Base-by-base conservation (phyloP, 805 yeast species). In the Sugiyamaella floridensis region DNA sequence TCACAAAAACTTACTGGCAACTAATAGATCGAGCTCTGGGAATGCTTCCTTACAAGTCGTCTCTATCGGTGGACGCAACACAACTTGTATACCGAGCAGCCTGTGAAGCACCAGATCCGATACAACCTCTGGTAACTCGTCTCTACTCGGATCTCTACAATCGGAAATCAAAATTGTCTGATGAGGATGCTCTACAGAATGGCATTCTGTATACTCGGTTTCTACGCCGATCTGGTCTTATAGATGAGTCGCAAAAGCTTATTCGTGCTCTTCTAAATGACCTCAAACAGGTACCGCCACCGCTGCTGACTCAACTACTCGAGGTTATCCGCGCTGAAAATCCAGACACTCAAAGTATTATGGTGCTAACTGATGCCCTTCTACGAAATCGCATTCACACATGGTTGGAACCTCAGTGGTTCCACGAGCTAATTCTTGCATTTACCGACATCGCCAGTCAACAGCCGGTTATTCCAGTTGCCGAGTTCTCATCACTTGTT, bases 161-260 rank as follows among this genome's bases (percentile, higher is more conserved):
- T 14, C 9, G 37, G 37, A 32, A 14, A 8, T 32, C n/a, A 8
- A 10, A 32, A 11, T 11, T 32, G 37, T 14, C 37, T 2, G 37
- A 37, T 12, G 10, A 9, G 29, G 50, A 53, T 9, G 16, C 51
- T 15, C 49, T 60, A 2, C 47, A 50, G 28, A 65, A 64, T 44
- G 66, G 64, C 1, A 20, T 56, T 34, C 43, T 50, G 4, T 66
- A 57, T 52, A 57, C 57, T 46, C 12, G 26, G 41, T 45, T 28
- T 14, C 41, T 45, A 12, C 40, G 48, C 22, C 14, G 22, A 15
- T n/a, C 20, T 7, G 48, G 48, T 12, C 41, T 29, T 15, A 12
- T 45, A 12, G 48, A 26, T 19, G 48, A 45, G 34, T 45, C 48
- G 11, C 48, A 32, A 15, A 45, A 45, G 34, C 41, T 45, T 11